Evolutionary conservation across 129 eudicot species (phyloP).

Genomic region (Mikania micrantha): DNA sequence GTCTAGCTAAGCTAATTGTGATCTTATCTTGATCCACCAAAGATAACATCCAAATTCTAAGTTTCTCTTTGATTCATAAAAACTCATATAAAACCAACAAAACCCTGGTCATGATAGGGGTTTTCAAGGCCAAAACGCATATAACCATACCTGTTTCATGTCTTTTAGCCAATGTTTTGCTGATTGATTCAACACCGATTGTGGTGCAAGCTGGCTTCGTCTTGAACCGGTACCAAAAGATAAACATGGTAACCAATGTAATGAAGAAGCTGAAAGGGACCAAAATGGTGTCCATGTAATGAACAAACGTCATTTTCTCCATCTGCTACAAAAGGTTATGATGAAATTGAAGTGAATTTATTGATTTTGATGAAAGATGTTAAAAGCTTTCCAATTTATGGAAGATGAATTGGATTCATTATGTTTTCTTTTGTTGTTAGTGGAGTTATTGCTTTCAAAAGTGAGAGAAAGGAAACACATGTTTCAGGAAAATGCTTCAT

Average conservation of each 20-base stretch:
- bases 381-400: conserved; percentile 14
- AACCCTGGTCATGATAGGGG: neutral
- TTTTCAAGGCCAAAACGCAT: neutral
- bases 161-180: conserved; percentile 53
- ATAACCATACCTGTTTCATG: conserved; percentile 42
- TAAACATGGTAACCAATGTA: conserved; percentile 83
- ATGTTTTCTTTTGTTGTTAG: conserved; percentile 19
- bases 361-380: conserved; percentile 13
- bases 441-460: conserved; percentile 24
- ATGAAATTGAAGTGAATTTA: conserved; percentile 12
- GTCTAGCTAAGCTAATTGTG: too few relatives aligned
- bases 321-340: neutral
- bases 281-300: conserved; percentile 60
- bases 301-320: conserved; percentile 27
- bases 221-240: conserved; percentile 66
- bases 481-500: neutral
- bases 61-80: neutral
- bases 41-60: neutral
- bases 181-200: conserved; percentile 55
- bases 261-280: conserved; percentile 72
- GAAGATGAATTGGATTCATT: conserved; percentile 31
- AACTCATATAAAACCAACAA: neutral
- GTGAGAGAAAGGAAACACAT: conserved; percentile 10
- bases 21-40: neutral
- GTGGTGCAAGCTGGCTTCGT: conserved; percentile 53